phyloP scores from a whole-genome alignment of 2,329 filamentous ascomycete genomes.

The Arthrobotrys sphaeroides region DNA sequence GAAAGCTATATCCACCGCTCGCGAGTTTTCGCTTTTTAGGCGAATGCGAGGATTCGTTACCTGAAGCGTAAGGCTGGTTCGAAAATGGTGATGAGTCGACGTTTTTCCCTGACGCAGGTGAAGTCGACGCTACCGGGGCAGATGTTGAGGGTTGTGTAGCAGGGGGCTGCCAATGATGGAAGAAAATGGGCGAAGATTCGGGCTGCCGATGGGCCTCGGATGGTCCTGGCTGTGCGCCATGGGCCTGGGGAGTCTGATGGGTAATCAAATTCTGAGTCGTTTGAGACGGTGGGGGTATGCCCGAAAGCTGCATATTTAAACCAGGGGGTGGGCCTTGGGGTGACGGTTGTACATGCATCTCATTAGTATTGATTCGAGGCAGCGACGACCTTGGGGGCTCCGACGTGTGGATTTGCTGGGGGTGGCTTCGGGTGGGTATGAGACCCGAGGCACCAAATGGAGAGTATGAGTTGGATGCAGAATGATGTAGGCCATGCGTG shows the following conservation, averaged over 20 bases:
- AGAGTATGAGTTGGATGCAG: slow-evolving; percentile 59
- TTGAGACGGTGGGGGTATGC: slow-evolving; percentile 53
- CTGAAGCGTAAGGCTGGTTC: slow-evolving; percentile 54
- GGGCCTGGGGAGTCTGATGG: slow-evolving; percentile 47
- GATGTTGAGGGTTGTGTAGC: slow-evolving; percentile 47
- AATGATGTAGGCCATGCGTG: slow-evolving; percentile 50
- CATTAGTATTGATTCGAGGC: slow-evolving; percentile 66
- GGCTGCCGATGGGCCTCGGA: slow-evolving; percentile 42
- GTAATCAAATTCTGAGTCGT: slow-evolving; percentile 36
- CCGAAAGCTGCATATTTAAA: slow-evolving; percentile 47
- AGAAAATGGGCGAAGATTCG: slow-evolving; percentile 56
- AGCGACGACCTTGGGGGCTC: slow-evolving; percentile 64
- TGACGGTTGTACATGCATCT: slow-evolving; percentile 65
- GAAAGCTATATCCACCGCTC: slow-evolving; percentile 45
- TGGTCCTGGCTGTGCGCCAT: slow-evolving; percentile 33
- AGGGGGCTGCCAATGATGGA: slow-evolving; percentile 58
- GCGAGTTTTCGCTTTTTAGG: slow-evolving; percentile 57
- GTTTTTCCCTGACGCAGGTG: slow-evolving; percentile 56
- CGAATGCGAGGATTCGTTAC: slow-evolving; percentile 55
- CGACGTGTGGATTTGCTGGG: slow-evolving; percentile 43
- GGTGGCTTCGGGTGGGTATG: slow-evolving; percentile 60
- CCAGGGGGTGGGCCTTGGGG: slow-evolving; percentile 58
- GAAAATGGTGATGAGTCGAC: slow-evolving; percentile 56
- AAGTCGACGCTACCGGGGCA: slow-evolving; percentile 53
- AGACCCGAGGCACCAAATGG: slow-evolving; percentile 58